Conservation (phyloP, 805 yeast species). For the Debaryomyces prosopidis region DNA sequence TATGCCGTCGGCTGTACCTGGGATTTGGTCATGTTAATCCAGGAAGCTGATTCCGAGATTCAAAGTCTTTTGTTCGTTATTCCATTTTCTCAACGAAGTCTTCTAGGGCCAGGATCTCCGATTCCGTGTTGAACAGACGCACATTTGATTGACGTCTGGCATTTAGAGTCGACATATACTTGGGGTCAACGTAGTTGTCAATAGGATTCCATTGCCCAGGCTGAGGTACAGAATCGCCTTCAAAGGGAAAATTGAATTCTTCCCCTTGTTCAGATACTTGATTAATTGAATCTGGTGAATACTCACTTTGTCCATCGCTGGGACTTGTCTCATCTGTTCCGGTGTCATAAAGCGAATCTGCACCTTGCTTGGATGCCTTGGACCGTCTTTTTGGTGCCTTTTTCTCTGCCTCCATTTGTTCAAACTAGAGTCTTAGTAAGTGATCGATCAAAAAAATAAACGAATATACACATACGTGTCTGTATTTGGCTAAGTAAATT, state of each 20-base stretch:
- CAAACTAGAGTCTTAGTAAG: constrained; percentile 14
- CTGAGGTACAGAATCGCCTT: background rate
- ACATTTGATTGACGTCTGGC: constrained; percentile 7
- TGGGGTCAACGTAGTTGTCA: constrained; percentile 6
- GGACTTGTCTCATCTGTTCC: background rate
- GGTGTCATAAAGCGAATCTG: background rate
- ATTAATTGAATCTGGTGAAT: background rate
- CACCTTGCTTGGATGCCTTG: constrained; percentile 1
- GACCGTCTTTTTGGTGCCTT: constrained; percentile 2
- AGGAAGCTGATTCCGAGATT: too few relatives aligned
- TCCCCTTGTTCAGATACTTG: background rate
- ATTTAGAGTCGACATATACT: constrained; percentile 4
- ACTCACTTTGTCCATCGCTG: background rate
- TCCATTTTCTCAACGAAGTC: constrained; percentile 12
- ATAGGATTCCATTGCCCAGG: constrained; percentile 1
- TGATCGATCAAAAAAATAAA: background rate
- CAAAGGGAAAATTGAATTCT: background rate
- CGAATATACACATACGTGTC: constrained; percentile 12
- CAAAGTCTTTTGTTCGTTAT: background rate
- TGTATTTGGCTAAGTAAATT: constrained; percentile 49
- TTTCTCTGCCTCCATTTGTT: constrained; percentile 15
- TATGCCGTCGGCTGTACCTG: too few relatives aligned
- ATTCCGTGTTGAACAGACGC: constrained; percentile 1
- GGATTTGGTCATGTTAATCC: too few relatives aligned
- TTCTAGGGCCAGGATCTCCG: constrained; percentile 10